phyloP scores from a whole-genome alignment of 2,329 filamentous ascomycete species.

The Xylaria sp. region DNA sequence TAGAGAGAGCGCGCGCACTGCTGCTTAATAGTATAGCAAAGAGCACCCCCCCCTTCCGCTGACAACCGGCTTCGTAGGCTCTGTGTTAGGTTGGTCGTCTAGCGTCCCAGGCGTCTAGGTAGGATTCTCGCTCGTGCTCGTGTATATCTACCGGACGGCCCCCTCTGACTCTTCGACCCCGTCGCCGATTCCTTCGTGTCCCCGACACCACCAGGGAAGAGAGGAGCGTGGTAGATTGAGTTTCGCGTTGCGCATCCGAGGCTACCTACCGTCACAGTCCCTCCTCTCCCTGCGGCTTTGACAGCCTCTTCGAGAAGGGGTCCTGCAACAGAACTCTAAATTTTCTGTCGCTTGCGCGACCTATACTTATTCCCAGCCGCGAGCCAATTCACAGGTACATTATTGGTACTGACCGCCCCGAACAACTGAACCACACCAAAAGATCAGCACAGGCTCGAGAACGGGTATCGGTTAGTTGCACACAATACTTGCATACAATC shows the following conservation, averaged over 20 bases:
- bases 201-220: slow-evolving; percentile 39
- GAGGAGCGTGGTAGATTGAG: slow-evolving; percentile 39
- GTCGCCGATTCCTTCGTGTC: slow-evolving; percentile 37
- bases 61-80: slow-evolving; percentile 38
- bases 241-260: slow-evolving; percentile 36
- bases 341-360: not conserved
- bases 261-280: slow-evolving; percentile 32
- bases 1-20: not conserved
- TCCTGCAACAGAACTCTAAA: slow-evolving; percentile 3
- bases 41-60: slow-evolving; percentile 33
- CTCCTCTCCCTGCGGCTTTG: slow-evolving; percentile 37
- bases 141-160: slow-evolving; percentile 45
- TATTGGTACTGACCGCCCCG: slow-evolving; percentile 11
- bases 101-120: slow-evolving; percentile 34
- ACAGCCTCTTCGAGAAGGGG: slow-evolving; percentile 32
- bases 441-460: slow-evolving; percentile 21
- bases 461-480: slow-evolving; percentile 35
- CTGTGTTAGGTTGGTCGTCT: slow-evolving; percentile 33
- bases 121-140: slow-evolving; percentile 4
- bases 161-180: slow-evolving; percentile 40
- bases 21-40: slow-evolving; percentile 30
- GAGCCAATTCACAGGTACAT: not conserved
- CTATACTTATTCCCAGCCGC: slow-evolving; percentile 13
- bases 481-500: slow-evolving; percentile 27
- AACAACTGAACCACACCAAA: not conserved